Percentiles rank a stretch among this genome's conserved stretches.
Evolutionary conservation across 768 basidiomycete genomes (phyloP).

Genomic region (Mycena pura): DNA sequence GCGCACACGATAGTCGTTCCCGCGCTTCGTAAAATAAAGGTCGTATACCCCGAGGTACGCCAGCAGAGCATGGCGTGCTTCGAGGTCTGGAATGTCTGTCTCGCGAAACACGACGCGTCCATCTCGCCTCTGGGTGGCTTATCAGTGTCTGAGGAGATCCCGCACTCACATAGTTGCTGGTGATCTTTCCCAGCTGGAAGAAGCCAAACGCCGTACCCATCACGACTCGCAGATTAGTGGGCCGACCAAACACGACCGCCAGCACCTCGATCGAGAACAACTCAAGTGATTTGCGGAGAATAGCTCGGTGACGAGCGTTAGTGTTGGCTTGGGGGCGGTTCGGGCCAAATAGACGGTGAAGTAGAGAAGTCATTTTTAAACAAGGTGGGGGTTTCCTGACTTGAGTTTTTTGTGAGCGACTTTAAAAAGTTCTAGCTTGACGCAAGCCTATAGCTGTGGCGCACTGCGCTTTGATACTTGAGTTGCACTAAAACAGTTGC

Average conservation of each 20-base stretch:
- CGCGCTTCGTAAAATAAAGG: neutral
- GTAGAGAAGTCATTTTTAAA: neutral
- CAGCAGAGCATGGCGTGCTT: neutral
- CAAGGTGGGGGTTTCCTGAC: no score
- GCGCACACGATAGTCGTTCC: neutral
- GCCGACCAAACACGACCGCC: neutral
- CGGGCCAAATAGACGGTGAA: constrained; percentile 3
- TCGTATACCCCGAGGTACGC: neutral
- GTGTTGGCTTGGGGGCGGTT: neutral
- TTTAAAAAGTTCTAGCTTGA: no score
- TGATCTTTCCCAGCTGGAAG: neutral
- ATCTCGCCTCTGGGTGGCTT: neutral
- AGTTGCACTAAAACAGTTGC: no score
- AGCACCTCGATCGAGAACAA: neutral
- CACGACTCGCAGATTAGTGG: neutral
- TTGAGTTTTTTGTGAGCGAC: no score
- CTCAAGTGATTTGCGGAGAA: constrained; percentile 8
- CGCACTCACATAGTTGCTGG: neutral
- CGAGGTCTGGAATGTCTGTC: neutral
- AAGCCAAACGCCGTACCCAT: neutral
- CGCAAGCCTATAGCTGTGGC: no score
- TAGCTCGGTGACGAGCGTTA: neutral
- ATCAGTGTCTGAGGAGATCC: neutral
- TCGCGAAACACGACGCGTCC: neutral
- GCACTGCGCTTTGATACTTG: no score